Evolutionary conservation across 2,329 filamentous ascomycete genomes (phyloP).

Genomic region (Aspergillus fischeri): DNA sequence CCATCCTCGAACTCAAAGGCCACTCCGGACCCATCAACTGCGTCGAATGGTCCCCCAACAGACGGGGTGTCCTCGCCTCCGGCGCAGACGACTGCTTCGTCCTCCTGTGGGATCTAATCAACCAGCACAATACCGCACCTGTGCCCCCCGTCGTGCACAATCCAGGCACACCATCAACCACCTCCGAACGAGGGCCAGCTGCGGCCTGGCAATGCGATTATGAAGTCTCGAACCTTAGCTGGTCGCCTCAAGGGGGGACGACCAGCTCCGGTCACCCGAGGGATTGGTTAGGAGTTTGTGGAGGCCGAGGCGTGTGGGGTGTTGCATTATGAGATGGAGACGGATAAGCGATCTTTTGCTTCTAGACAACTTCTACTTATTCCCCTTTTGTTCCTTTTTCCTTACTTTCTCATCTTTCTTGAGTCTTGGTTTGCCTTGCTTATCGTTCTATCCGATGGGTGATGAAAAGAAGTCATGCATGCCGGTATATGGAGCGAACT

Average conservation of each 20-base stretch:
- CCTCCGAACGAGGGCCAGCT: slow-evolving; percentile 41
- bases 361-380: neutral
- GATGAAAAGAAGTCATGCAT: neutral
- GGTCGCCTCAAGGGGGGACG: slow-evolving; percentile 41
- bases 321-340: slow-evolving; percentile 33
- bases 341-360: neutral
- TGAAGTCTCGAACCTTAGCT: slow-evolving; percentile 46
- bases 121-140: slow-evolving; percentile 52
- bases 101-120: slow-evolving; percentile 88
- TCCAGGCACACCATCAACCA: slow-evolving; percentile 25
- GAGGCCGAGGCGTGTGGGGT: slow-evolving; percentile 43
- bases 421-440: neutral
- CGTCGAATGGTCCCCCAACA: slow-evolving; percentile 89
- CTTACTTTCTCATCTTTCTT: neutral
- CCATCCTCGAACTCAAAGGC: slow-evolving; percentile 85
- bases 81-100: slow-evolving; percentile 91
- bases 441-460: neutral
- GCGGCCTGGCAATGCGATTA: slow-evolving; percentile 45
- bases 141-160: slow-evolving; percentile 36
- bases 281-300: slow-evolving; percentile 44
- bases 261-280: slow-evolving; percentile 29
- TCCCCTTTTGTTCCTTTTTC: neutral
- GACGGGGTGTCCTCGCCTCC: slow-evolving; percentile 83
- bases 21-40: slow-evolving; percentile 83
- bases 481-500: neutral